phyloP scores from a whole-genome alignment of 192 early-diverging fungal genomes.

The Phlyctochytrium arcticum region DNA sequence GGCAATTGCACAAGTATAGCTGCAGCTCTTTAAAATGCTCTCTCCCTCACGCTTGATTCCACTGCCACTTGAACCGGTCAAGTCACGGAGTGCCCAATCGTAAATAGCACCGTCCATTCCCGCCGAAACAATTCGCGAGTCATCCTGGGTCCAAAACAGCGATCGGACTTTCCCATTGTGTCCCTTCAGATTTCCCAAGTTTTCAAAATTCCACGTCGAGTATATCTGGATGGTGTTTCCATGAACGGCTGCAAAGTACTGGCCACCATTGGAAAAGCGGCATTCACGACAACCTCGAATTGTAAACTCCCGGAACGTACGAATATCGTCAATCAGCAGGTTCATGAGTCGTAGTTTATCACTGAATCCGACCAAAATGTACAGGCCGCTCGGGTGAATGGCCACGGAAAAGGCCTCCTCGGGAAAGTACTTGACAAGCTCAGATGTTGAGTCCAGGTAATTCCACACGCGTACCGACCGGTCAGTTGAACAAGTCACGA shows the following conservation, averaged over 20 bases:
- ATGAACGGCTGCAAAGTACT: slow-evolving; percentile 58
- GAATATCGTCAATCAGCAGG: slow-evolving; percentile 57
- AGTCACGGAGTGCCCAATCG: slow-evolving; percentile 52
- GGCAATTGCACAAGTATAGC: slow-evolving; percentile 49
- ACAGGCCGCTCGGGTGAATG: slow-evolving; percentile 62
- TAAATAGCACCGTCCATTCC: slow-evolving; percentile 62
- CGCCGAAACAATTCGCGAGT: slow-evolving; percentile 50
- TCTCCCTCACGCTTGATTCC: slow-evolving; percentile 53
- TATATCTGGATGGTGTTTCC: slow-evolving; percentile 61
- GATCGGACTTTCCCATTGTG: slow-evolving; percentile 60
- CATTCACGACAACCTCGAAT: slow-evolving; percentile 60
- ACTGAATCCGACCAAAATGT: slow-evolving; percentile 58
- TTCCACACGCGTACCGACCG: slow-evolving; percentile 62
- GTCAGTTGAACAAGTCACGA: slow-evolving; percentile 54
- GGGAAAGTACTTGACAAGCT: slow-evolving; percentile 58
- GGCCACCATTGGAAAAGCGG: slow-evolving; percentile 57
- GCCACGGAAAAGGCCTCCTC: slow-evolving; percentile 60
- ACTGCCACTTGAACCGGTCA: slow-evolving; percentile 30
- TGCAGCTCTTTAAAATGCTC: slow-evolving; percentile 57
- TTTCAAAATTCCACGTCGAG: slow-evolving; percentile 59
- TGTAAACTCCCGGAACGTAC: slow-evolving; percentile 54
- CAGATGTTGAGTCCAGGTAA: slow-evolving; percentile 50
- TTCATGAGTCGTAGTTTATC: slow-evolving; percentile 63
- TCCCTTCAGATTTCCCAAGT: slow-evolving; percentile 53
- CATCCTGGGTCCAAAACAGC: slow-evolving; percentile 52